Conservation (phyloP, 75 land plant genomes). For the Sequoiadendron giganteum region DNA sequence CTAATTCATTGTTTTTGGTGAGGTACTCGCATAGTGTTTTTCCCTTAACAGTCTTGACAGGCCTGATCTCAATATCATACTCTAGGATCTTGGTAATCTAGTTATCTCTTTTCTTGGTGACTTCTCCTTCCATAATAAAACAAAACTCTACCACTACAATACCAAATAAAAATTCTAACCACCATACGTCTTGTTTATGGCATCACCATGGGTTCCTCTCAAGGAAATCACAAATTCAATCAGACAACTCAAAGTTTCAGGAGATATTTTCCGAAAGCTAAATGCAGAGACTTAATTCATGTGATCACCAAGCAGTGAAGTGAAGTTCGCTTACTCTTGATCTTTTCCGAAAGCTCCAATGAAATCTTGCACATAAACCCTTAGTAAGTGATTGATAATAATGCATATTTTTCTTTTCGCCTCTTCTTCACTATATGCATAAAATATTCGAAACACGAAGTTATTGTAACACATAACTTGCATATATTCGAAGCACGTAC, state of each 20-base stretch:
- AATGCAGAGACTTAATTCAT: not conserved
- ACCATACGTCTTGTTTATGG: not conserved
- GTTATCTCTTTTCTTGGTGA: too few species aligned
- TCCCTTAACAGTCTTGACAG: too few species aligned
- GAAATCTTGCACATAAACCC: slow-evolving; percentile 6
- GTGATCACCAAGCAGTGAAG: not conserved
- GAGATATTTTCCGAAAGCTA: too few species aligned
- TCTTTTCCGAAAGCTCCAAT: slow-evolving; percentile 4
- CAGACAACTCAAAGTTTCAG: not conserved
- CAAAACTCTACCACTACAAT: not conserved
- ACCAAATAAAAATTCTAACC: not conserved
- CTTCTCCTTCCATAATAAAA: too few species aligned
- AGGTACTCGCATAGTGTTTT: too few species aligned
- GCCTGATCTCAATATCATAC: too few species aligned
- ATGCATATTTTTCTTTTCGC: not conserved
- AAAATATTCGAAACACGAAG: not conserved
- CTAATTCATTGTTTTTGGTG: too few species aligned
- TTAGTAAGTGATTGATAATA: not conserved
- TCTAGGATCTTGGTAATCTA: too few species aligned
- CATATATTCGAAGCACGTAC: too few species aligned
- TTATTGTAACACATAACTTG: not conserved
- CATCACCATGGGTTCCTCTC: slow-evolving; percentile 1
- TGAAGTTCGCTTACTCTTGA: not conserved
- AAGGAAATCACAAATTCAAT: not conserved
- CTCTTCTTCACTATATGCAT: not conserved